Evolutionary conservation across 2,329 filamentous ascomycete species (phyloP).

Genomic region (Fusarium brachygibbosum): DNA sequence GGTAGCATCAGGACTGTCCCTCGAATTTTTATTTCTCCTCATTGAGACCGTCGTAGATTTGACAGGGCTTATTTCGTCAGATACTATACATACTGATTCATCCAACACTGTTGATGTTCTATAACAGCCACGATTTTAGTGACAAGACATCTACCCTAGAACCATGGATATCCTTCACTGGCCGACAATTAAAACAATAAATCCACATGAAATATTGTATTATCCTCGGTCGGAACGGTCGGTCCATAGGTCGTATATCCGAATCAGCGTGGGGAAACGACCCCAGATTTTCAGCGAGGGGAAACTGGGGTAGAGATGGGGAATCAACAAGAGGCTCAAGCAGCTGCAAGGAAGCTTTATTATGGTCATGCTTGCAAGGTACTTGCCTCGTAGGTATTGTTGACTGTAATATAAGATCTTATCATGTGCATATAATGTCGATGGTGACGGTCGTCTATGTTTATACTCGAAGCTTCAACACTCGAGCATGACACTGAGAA

Average conservation of each 20-base stretch:
- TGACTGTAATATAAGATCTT: too few relatives aligned
- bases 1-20: neutral
- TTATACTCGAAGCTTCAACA: neutral
- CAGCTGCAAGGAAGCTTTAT: neutral
- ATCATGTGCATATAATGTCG: too few relatives aligned
- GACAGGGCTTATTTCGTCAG: conserved; percentile 13
- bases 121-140: neutral
- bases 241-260: conserved; percentile 42
- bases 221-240: conserved; percentile 42
- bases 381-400: too few relatives aligned
- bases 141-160: neutral
- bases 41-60: neutral
- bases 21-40: neutral
- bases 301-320: conserved; percentile 47
- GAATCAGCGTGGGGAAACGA: conserved; percentile 33
- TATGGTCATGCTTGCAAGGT: too few relatives aligned
- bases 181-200: conserved; percentile 6
- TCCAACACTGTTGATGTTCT: neutral
- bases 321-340: conserved; percentile 2
- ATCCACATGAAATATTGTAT: neutral
- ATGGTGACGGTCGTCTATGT: neutral
- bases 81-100: conserved; percentile 15
- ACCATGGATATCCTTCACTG: conserved; percentile 22
- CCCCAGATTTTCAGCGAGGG: conserved; percentile 41
- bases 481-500: neutral